Percentiles rank a stretch among this genome's conserved stretches.
Evolutionary conservation across 2,329 filamentous ascomycete species (phyloP).

Genomic region (Helotiales sp.): DNA sequence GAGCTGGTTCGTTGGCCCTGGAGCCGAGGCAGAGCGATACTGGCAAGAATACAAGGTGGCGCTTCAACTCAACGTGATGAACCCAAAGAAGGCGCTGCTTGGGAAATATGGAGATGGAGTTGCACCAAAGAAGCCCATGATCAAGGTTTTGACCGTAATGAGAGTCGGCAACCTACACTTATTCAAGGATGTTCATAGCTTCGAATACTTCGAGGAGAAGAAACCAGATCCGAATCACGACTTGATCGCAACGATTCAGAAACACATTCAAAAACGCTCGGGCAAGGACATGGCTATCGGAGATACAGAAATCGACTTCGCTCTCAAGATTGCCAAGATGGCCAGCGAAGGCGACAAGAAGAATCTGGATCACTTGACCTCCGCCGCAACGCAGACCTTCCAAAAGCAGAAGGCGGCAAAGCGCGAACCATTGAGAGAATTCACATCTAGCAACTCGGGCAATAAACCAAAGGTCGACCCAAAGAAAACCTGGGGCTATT

Average conservation of each 20-base stretch:
- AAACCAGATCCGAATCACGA: not conserved
- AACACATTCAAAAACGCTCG: not conserved
- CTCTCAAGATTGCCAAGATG: not conserved
- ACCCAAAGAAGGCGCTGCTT: not conserved
- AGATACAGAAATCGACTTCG: not conserved
- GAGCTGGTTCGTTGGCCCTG: not conserved
- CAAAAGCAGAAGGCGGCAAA: not conserved
- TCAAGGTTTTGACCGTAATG: not conserved
- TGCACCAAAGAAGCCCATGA: not conserved
- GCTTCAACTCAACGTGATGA: not conserved
- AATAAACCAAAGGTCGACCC: not conserved
- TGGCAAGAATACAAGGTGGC: not conserved
- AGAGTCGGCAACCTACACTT: not conserved
- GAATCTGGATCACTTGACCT: not conserved
- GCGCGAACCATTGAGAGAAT: not conserved
- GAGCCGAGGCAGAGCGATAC: not conserved
- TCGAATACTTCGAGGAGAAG: not conserved
- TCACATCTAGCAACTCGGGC: too few relatives aligned
- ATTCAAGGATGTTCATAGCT: not conserved
- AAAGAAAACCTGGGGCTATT: constrained; percentile 7
- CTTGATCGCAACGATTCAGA: not conserved
- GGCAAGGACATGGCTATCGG: not conserved
- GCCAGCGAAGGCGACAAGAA: not conserved
- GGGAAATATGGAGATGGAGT: not conserved
- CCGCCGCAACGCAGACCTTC: not conserved